Conservation (phyloP, 2,329 filamentous ascomycete genomes). For the Nemania sp. region DNA sequence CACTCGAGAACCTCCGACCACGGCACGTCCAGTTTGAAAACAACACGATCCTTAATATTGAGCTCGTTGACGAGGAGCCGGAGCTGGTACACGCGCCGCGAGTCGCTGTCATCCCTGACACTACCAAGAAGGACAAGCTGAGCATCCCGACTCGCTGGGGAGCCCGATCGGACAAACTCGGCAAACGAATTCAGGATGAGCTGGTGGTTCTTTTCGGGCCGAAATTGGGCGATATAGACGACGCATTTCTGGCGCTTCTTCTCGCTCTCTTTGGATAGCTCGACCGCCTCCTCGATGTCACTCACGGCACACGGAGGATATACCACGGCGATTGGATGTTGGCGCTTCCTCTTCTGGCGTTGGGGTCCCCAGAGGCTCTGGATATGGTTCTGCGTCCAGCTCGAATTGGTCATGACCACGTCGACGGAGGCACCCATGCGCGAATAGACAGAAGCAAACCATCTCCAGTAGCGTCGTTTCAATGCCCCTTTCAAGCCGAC, state of each 20-base stretch:
- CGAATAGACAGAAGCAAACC: slow-evolving; percentile 82
- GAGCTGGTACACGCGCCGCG: slow-evolving; percentile 83
- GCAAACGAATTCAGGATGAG: slow-evolving; percentile 85
- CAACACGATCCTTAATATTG: slow-evolving; percentile 78
- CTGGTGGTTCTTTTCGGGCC: slow-evolving; percentile 94
- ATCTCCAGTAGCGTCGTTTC: slow-evolving; percentile 84
- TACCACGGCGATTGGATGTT: slow-evolving; percentile 69
- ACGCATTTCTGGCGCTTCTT: slow-evolving; percentile 69
- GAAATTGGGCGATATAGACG: slow-evolving; percentile 95
- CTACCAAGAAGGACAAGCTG: slow-evolving; percentile 85
- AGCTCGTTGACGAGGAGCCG: slow-evolving; percentile 85
- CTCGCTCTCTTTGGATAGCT: slow-evolving; percentile 71
- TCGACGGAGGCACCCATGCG: slow-evolving; percentile 83
- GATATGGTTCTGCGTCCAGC: slow-evolving; percentile 88
- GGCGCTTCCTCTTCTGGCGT: slow-evolving; percentile 49
- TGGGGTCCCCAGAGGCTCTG: slow-evolving; percentile 74
- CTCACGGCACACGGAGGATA: slow-evolving; percentile 92
- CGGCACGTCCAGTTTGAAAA: slow-evolving; percentile 86
- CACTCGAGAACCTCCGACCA: slow-evolving; percentile 86
- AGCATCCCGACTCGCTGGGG: slow-evolving; percentile 56
- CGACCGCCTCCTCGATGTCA: slow-evolving; percentile 75
- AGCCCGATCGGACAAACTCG: slow-evolving; percentile 65
- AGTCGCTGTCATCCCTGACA: slow-evolving; percentile 82
- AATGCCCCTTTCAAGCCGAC: slow-evolving; percentile 67
- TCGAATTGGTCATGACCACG: slow-evolving; percentile 96